Percentiles rank a stretch among this genome's conserved stretches.
These are phyloP conservation scores for Pichia sp. DNA, from an alignment of 1,139 yeast species.

Conservation along the genomic window DNA sequence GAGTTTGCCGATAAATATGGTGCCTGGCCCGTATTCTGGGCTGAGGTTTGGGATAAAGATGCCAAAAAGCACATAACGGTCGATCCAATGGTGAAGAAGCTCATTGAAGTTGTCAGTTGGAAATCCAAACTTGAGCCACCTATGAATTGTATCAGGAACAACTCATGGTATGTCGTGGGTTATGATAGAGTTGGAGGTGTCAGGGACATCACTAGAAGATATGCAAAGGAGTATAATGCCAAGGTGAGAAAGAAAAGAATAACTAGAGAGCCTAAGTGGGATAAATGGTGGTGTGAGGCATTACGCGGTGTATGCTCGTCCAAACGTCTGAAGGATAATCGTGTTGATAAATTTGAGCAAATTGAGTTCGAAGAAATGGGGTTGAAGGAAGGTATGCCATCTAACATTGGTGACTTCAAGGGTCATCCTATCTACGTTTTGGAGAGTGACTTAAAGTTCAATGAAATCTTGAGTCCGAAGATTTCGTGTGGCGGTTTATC, in stretches of 20 bases:
- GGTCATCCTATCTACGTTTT: constrained; percentile 85
- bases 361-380: constrained; percentile 64
- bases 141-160: constrained; percentile 47
- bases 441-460: constrained; percentile 63
- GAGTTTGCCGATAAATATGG: constrained; percentile 9
- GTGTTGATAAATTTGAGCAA: constrained; percentile 61
- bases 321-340: constrained; percentile 30
- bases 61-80: constrained; percentile 74
- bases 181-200: constrained; percentile 59
- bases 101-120: constrained; percentile 62
- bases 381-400: constrained; percentile 80
- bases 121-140: constrained; percentile 76
- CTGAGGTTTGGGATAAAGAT: constrained; percentile 83
- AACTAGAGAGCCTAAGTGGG: constrained; percentile 50
- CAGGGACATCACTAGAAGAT: constrained; percentile 81
- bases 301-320: constrained; percentile 30
- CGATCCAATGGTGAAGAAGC: constrained; percentile 63
- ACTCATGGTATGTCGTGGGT: constrained; percentile 68
- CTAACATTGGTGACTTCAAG: constrained; percentile 71
- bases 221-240: constrained; percentile 63
- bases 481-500: constrained; percentile 72
- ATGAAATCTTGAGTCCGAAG: constrained; percentile 66
- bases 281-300: constrained; percentile 53
- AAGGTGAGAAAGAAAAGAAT: constrained; percentile 70
- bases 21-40: constrained; percentile 77